A percentile compares a stretch with the other conserved stretches of the same genome.
Evolutionary conservation across 2,329 filamentous ascomycete species (phyloP).

Genomic region (Colletotrichum filicis): DNA sequence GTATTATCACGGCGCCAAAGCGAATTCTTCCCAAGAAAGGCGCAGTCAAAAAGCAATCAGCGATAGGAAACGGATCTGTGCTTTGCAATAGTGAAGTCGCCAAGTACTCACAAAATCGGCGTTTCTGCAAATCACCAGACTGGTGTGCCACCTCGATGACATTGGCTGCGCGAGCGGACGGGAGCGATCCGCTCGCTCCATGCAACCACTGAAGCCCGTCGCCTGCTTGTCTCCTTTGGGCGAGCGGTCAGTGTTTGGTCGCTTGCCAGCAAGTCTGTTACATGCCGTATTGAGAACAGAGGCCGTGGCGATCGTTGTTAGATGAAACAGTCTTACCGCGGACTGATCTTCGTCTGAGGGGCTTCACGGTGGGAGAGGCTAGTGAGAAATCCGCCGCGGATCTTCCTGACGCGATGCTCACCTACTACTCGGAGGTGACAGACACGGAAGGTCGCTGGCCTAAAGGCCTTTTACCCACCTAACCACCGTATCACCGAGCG

Average conservation of each 20-base stretch:
- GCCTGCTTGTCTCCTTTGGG: slow-evolving; percentile 23
- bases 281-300: slow-evolving; percentile 32
- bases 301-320: slow-evolving; percentile 30
- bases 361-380: slow-evolving; percentile 17
- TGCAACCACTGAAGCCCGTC: slow-evolving; percentile 33
- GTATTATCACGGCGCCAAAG: neutral
- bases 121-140: slow-evolving; percentile 2
- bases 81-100: neutral
- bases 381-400: slow-evolving; percentile 21
- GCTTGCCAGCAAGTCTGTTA: slow-evolving; percentile 17
- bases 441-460: slow-evolving; percentile 28
- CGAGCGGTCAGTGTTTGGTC: slow-evolving; percentile 22
- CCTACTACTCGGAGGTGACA: slow-evolving; percentile 24
- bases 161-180: slow-evolving; percentile 25
- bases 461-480: neutral
- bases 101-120: neutral
- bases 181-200: slow-evolving; percentile 33
- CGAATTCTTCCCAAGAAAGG: neutral
- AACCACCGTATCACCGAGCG: neutral
- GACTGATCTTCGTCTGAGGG: slow-evolving; percentile 33
- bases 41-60: neutral
- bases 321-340: slow-evolving; percentile 35
- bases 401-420: slow-evolving; percentile 7
- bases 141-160: slow-evolving; percentile 8
- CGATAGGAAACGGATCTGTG: neutral